A percentile compares a stretch with the other conserved stretches of the same genome.
phyloP scores from a whole-genome alignment of 1,139 yeast genomes.

The Magnusiomyces fungicola region DNA sequence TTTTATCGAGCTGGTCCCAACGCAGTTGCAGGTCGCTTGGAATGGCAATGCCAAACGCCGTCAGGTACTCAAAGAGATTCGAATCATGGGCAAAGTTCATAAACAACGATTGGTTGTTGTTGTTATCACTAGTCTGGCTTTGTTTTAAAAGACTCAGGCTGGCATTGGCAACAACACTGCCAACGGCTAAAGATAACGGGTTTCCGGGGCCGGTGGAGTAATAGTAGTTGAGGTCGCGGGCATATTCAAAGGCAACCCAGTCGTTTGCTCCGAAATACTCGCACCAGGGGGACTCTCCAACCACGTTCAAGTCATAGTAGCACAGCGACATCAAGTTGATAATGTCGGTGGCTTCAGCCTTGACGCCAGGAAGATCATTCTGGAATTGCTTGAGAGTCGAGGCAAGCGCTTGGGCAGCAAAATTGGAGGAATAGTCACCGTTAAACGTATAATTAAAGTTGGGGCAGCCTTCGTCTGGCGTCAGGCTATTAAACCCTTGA shows the following conservation, averaged over 20 bases:
- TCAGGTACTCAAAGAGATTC: constrained; percentile 44
- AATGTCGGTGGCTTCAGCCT: constrained; percentile 39
- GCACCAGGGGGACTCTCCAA: constrained; percentile 49
- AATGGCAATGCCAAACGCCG: constrained; percentile 46
- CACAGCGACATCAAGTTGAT: constrained; percentile 42
- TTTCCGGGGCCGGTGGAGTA: constrained; percentile 51
- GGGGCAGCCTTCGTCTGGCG: constrained; percentile 26
- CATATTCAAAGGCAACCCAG: constrained; percentile 42
- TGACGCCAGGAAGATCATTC: constrained; percentile 38
- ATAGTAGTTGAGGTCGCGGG: constrained; percentile 42
- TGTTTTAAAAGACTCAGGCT: constrained; percentile 37
- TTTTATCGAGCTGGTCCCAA: constrained; percentile 34
- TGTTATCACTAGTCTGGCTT: constrained; percentile 30
- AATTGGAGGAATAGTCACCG: constrained; percentile 16
- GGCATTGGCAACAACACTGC: constrained; percentile 47
- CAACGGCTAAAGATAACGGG: constrained; percentile 39
- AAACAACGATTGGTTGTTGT: neutral
- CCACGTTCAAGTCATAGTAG: constrained; percentile 50
- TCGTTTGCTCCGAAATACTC: constrained; percentile 50
- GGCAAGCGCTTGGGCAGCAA: constrained; percentile 23
- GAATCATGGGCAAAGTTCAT: constrained; percentile 55
- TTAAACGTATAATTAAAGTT: constrained; percentile 19
- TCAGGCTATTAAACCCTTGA: constrained; percentile 38
- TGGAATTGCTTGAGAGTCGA: constrained; percentile 34
- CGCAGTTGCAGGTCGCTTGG: constrained; percentile 35